Base-by-base conservation (phyloP, 768 basidiomycete genomes). In the Suillus weaverae region DNA sequence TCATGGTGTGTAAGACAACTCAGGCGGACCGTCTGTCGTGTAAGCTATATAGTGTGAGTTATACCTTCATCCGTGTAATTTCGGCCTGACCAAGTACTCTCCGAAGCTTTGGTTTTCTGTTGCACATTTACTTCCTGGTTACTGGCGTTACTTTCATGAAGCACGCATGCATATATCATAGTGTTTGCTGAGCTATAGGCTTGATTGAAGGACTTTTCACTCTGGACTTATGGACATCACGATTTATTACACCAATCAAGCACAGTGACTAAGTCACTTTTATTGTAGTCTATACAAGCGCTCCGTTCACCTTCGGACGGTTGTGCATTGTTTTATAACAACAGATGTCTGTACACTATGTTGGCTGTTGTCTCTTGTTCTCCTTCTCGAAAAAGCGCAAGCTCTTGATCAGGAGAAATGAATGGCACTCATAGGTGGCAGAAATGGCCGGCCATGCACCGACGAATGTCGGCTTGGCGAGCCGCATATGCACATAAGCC, bases 101-200 rank as follows among this genome's bases (percentile, higher is more conserved):
- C 20, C 20, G 20, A 35, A 75, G 74, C 22, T 75, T n/a, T 75
- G 74, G 74, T 76, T 75, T 62, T 75, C 74, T 46, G 60, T 75
- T 35, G 72, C 72, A 2, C 75, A 75, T 60, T n/a, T 75, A 30
- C 61, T 76, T 9, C 74, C 74, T 1, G 74, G 69, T 61, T 75
- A 75, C 60, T 75, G 74, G 74, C 70, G 75, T 3, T 60, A 71
- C 43, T 68, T 74, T 54, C 60, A 74, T 35, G 71, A 62, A 3
- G 50, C 66, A 3, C 65, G 57, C 20, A 55, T 22, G n/a, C n/a
- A 55, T 55, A 36, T 36, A 36, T 56, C 33, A 36, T 56, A 38
- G 35, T 13, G 20, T 36, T 36, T 36, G 16, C 13, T 9, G 55
- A n/a, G 8, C 20, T 33, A 20, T 20, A 56, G 35, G n/a, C 36